Conservation (phyloP, 768 basidiomycete species). For the Suillus clintonianus region DNA sequence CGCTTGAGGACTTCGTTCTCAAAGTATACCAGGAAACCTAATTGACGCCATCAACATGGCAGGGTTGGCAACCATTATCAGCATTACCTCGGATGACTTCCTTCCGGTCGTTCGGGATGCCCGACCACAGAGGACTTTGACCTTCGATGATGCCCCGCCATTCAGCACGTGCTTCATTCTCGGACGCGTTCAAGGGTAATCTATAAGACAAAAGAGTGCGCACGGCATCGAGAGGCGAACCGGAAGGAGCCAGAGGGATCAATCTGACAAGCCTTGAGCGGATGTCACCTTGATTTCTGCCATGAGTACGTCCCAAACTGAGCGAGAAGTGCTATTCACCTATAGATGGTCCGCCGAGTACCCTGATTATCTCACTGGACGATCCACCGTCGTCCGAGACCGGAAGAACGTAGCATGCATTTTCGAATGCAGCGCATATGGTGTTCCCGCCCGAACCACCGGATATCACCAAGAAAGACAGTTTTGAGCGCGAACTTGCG, state of each 20-base stretch:
- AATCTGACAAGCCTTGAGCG: constrained; percentile 87
- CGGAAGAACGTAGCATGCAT: constrained; percentile 82
- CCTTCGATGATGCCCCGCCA: constrained; percentile 96
- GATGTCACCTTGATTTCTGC: constrained; percentile 65
- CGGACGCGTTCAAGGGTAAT: constrained; percentile 65
- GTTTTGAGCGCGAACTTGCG: constrained; percentile 5
- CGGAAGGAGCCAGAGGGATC: constrained; percentile 64
- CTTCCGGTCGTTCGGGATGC: constrained; percentile 87
- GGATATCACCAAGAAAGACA: constrained; percentile 66
- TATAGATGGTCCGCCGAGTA: constrained; percentile 84
- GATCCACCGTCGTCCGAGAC: constrained; percentile 97
- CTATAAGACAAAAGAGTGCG: constrained; percentile 78
- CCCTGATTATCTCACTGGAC: constrained; percentile 91
- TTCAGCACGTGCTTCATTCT: constrained; percentile 79
- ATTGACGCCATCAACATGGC: background rate
- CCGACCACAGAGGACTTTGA: constrained; percentile 73
- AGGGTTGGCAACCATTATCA: background rate
- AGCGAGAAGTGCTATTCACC: constrained; percentile 42
- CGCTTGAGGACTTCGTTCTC: constrained; percentile 85
- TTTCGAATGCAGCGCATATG: constrained; percentile 81
- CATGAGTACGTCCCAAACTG: constrained; percentile 10
- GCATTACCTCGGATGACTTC: constrained; percentile 81
- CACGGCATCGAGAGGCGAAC: constrained; percentile 72
- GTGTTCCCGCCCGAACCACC: constrained; percentile 96
- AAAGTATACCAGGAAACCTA: constrained; percentile 92